Conservation (phyloP, 2,329 filamentous ascomycete species). For the Cryphonectria japonica region DNA sequence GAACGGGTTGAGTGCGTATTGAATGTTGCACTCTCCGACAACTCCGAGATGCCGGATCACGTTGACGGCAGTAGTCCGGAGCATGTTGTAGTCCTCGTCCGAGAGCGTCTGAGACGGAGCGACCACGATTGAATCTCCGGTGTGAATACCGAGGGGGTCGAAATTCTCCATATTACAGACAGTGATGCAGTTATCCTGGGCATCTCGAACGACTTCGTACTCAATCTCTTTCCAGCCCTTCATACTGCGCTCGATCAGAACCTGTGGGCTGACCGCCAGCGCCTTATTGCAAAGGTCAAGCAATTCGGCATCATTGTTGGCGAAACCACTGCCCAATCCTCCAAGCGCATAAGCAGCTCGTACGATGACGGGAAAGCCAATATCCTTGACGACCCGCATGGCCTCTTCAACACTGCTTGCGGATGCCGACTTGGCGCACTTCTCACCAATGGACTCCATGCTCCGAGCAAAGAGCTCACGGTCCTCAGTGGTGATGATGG, state of each 20-base stretch:
- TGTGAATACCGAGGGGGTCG: slow-evolving; percentile 95
- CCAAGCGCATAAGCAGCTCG: slow-evolving; percentile 95
- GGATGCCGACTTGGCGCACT: slow-evolving; percentile 96
- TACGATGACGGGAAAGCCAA: slow-evolving; percentile 96
- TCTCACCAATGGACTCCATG: slow-evolving; percentile 98
- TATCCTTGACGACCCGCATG: slow-evolving; percentile 82
- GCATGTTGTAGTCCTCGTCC: slow-evolving; percentile 99
- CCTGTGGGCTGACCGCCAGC: slow-evolving; percentile 91
- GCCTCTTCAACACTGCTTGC: slow-evolving; percentile 89
- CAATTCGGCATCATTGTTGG: slow-evolving; percentile 82
- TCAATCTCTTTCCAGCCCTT: slow-evolving; percentile 99
- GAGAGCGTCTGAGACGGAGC: slow-evolving; percentile 95
- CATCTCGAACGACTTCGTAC: slow-evolving; percentile 97
- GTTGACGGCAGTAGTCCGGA: slow-evolving; percentile 95
- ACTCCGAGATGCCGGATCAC: slow-evolving; percentile 96
- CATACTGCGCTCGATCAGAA: slow-evolving; percentile 97
- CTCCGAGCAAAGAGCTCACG: slow-evolving; percentile 95
- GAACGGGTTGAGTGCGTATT: slow-evolving; percentile 95
- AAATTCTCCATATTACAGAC: slow-evolving; percentile 99
- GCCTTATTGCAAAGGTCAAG: slow-evolving; percentile 91
- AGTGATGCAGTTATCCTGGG: slow-evolving; percentile 97
- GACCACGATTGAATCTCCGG: slow-evolving; percentile 97
- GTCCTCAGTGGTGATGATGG: slow-evolving; percentile 98
- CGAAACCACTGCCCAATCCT: slow-evolving; percentile 93
- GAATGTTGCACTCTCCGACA: slow-evolving; percentile 97